Evolutionary conservation across 2,329 filamentous ascomycete species (phyloP).

Genomic region (Ampelomyces quisqualis): DNA sequence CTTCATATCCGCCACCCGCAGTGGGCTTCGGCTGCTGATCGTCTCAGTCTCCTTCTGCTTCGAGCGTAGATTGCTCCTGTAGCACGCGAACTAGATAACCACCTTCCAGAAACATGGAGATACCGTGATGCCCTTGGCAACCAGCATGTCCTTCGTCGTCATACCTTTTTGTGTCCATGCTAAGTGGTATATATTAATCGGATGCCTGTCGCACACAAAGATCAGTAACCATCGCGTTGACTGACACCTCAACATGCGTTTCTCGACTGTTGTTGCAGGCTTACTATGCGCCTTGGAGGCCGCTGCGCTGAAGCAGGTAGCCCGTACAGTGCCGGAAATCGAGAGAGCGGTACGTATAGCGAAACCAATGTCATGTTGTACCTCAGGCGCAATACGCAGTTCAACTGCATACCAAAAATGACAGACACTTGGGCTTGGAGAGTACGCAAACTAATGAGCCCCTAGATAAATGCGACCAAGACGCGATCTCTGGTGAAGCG

Average conservation of each 20-base stretch:
- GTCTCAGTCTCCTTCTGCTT: conserved; percentile 28
- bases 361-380: neutral
- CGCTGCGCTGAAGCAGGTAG: conserved; percentile 21
- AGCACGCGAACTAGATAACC: conserved; percentile 16
- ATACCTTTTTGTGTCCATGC: conserved; percentile 8
- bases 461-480: conserved; percentile 18
- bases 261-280: conserved; percentile 22
- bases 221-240: conserved; percentile 1
- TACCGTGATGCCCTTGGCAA: conserved; percentile 10
- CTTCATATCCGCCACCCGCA: conserved; percentile 9
- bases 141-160: conserved; percentile 14
- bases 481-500: conserved; percentile 30
- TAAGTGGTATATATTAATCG: conserved; percentile 7
- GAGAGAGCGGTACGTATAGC: conserved; percentile 23
- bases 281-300: conserved; percentile 30
- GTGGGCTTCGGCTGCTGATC: conserved; percentile 20
- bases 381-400: neutral
- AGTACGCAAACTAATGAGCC: neutral
- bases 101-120: conserved; percentile 31
- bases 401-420: conserved; percentile 1
- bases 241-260: conserved; percentile 24
- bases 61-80: conserved; percentile 19
- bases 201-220: conserved; percentile 1
- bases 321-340: conserved; percentile 21
- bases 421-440: neutral